Evolutionary conservation across 2,329 filamentous ascomycete genomes (phyloP).

Genomic region (Cladosporium austrohemisphaericum): DNA sequence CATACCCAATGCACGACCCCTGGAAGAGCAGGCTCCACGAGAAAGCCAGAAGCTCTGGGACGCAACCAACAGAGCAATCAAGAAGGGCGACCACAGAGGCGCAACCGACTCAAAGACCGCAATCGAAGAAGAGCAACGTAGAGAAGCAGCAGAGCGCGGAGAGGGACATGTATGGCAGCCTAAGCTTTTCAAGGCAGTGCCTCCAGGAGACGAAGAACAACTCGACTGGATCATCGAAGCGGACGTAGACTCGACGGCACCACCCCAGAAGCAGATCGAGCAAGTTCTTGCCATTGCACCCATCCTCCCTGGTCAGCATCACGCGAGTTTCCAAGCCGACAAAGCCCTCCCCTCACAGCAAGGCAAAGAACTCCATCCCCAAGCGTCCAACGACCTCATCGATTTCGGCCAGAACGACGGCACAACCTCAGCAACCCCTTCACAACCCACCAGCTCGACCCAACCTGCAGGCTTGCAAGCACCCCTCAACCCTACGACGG

Average conservation of each 20-base stretch:
- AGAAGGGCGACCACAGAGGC: constrained; percentile 76
- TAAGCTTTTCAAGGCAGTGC: constrained; percentile 73
- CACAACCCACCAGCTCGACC: constrained; percentile 18
- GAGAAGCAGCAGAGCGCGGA: constrained; percentile 75
- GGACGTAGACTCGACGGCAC: constrained; percentile 64
- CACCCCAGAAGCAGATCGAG: constrained; percentile 63
- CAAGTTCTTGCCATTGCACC: constrained; percentile 86
- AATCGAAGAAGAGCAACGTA: constrained; percentile 87
- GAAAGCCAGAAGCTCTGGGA: constrained; percentile 89
- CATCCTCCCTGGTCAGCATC: constrained; percentile 55
- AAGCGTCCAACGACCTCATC: constrained; percentile 46
- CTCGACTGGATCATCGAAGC: constrained; percentile 95
- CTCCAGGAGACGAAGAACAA: constrained; percentile 64
- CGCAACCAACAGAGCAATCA: constrained; percentile 75
- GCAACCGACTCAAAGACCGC: constrained; percentile 96
- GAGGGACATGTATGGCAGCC: constrained; percentile 86
- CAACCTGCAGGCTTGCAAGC: constrained; percentile 18
- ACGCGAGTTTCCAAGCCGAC: constrained; percentile 19
- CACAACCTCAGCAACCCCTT: constrained; percentile 15
- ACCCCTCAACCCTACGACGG: constrained; percentile 16
- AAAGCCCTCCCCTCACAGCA: constrained; percentile 18
- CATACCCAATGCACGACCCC: constrained; percentile 66
- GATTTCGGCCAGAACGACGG: constrained; percentile 52
- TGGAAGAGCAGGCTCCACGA: constrained; percentile 81
- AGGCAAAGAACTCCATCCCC: constrained; percentile 14